Evolutionary conservation across 129 eudicot species (phyloP), one percentile per base, ranked within the genome.

Genomic region (Artemisia tridentata): DNA sequence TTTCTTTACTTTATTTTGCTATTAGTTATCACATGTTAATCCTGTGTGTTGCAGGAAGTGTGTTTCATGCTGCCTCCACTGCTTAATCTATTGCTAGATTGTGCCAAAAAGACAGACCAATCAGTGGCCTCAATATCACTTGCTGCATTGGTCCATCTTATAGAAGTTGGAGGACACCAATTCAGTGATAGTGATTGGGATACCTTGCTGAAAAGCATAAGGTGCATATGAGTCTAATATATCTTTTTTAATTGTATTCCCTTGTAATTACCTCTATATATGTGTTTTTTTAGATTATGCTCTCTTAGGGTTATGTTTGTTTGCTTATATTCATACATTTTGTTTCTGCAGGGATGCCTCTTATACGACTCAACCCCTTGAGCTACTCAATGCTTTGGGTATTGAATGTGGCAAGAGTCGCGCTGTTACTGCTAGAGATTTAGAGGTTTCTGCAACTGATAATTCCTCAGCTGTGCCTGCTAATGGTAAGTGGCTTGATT

Each of bases 141-240:
- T 79, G 99, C 89, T 73, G 99, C 99, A 19, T 77, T 93, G 79
- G 99, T 93, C 53, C 99, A 93, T 79, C 99, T 93, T 78, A 86
- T 88, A 23, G 97, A 93, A 85, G 97, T 93, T 80, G 99, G 99
- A 59, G 99, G 99, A 50, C 97, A 93, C 79, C 99, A 93, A 67
- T 93, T 93, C 76, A 93, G 93, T 79, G 95, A 85, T 58, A 74
- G 70, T 70, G 99, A 93, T 76, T 93, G 99, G 99, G 93, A 93
- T 73, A 93, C 97, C 65, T 88, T 93, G 93, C 81, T 93, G 83
- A 86, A 87, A 79, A 87, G 99, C 85, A 89, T 93, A 71, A 90
- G 99, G 99, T 93, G 57, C 81, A 71, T 38, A 38, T 8, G 11
- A 7, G 45, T 8, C 11, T 38, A 38, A 38, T 38, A 34, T 0